Evolutionary conservation across 371 early-diverging fungal species (phyloP).

Genomic region (Rhizomucor pusillus): DNA sequence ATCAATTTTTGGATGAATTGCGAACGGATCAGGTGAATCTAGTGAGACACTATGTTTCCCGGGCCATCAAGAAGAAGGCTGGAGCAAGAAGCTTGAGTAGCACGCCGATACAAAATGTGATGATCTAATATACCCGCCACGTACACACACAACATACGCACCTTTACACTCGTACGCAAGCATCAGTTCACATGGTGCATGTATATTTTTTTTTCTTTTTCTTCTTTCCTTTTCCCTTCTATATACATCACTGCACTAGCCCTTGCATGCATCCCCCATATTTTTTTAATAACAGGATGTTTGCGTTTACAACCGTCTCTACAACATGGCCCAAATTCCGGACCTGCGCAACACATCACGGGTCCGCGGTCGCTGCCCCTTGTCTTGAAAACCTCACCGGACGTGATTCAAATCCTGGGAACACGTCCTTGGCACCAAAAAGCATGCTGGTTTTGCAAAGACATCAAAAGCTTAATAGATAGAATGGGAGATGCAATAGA

Average conservation of each 20-base stretch:
- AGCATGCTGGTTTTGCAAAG: too few relatives aligned
- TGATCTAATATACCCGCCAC: neutral
- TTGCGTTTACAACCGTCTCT: constrained; percentile 9
- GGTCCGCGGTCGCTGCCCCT: neutral
- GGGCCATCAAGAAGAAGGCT: constrained; percentile 38
- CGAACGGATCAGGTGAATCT: constrained; percentile 44
- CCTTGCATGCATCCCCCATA: constrained; percentile 7
- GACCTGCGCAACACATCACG: constrained; percentile 2
- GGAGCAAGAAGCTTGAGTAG: constrained; percentile 35
- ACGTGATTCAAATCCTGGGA: too few relatives aligned
- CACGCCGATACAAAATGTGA: constrained; percentile 16
- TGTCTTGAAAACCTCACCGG: too few relatives aligned
- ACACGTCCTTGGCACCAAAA: too few relatives aligned
- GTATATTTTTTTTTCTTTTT: neutral
- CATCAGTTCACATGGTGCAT: neutral
- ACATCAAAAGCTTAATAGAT: too few relatives aligned
- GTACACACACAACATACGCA: too few relatives aligned
- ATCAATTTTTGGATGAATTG: constrained; percentile 34
- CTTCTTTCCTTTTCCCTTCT: neutral
- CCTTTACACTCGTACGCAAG: too few relatives aligned
- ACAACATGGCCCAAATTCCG: constrained; percentile 2
- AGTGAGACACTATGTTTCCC: constrained; percentile 42
- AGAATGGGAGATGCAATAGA: too few relatives aligned
- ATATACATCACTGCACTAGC: neutral
- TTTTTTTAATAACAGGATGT: constrained; percentile 1